Base-by-base conservation (phyloP, 495 filamentous ascomycete species). In the Penicillium malachiteum region DNA sequence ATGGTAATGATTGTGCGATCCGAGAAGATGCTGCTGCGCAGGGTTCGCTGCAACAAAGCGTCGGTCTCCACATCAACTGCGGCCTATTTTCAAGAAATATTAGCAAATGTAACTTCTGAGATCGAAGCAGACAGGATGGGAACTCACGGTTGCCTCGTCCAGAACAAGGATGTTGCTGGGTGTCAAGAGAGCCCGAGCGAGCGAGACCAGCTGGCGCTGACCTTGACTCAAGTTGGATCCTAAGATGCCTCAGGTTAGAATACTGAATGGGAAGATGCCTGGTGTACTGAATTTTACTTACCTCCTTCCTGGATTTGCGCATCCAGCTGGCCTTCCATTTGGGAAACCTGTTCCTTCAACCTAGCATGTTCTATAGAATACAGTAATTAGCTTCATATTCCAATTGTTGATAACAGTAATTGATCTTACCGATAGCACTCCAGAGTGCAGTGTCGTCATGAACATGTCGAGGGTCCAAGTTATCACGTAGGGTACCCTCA, bases 401-500 rank as follows among this genome's bases (percentile, higher is more conserved):
- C 6, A 17, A 14, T 18, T 9, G 6, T 21, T 33, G 54, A 30
- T 48, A 51, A 60, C 31, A 12, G 35, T 18, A 47, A 46, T 44
- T 39, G 50, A 58, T 59, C 87, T 67, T 79, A 93, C 91, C 89
- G 46, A 99, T 80, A 38, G 96, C 95, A 62, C 89, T 92, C 95
- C 95, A 99, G 13, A 99, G 84, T 67, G 97, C 95, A 10, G 92
- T 96, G 68, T 99, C 95, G 71, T 96, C 94, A 66, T 97, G 93
- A 48, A 92, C 91, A 71, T 95, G 87, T 35, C 88, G 89, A 34
- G 95, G 95, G 67, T 99, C 95, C 35, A 99, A 81, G 69, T 99
- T 99, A 71, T 97, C 95, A 63, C 95, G 83, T 58, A 99, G 80
- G 14, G 92, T 93, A 43, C 95, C 95, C 76, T 97, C 91, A 64